These are phyloP conservation scores for Neoboletus magnificus DNA, from an alignment of 768 basidiomycete species.

Conservation along the genomic window DNA sequence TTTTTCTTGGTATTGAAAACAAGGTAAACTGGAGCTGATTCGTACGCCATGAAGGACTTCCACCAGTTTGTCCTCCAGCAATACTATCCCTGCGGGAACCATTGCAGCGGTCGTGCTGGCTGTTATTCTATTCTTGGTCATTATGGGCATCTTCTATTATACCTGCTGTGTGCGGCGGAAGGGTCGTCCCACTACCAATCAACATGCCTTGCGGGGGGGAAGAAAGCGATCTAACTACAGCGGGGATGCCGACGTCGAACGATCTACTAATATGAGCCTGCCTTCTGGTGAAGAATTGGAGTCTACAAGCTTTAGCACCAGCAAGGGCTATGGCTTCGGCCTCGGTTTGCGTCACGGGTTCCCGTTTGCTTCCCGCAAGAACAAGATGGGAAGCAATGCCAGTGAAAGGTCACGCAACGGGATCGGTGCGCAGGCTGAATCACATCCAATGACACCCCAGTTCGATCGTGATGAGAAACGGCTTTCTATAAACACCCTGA, in stretches of 20 bases:
- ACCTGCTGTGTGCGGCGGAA: slow-evolving; percentile 50
- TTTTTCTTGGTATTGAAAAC: neutral
- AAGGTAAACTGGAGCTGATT: neutral
- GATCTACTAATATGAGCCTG: neutral
- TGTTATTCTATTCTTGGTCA: slow-evolving; percentile 47
- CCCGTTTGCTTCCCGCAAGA: slow-evolving; percentile 23
- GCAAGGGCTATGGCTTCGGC: slow-evolving; percentile 34
- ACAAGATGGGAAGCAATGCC: slow-evolving; percentile 19
- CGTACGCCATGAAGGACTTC: slow-evolving; percentile 12
- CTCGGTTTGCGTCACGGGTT: slow-evolving; percentile 30
- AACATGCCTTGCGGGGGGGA: neutral
- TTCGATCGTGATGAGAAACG: slow-evolving; percentile 29
- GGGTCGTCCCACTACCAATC: slow-evolving; percentile 26
- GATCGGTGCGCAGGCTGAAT: slow-evolving; percentile 10
- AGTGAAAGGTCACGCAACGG: slow-evolving; percentile 17
- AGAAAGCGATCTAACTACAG: neutral
- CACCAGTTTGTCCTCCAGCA: slow-evolving; percentile 11
- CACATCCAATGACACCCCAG: slow-evolving; percentile 21
- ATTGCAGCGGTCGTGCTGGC: slow-evolving; percentile 66
- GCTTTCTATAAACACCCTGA: slow-evolving; percentile 23
- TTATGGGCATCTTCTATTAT: slow-evolving; percentile 42
- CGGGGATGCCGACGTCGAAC: slow-evolving; percentile 9
- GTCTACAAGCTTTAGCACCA: slow-evolving; percentile 27
- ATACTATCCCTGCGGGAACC: slow-evolving; percentile 47
- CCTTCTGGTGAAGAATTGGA: slow-evolving; percentile 26